phyloP scores from a whole-genome alignment of 2,329 filamentous ascomycete species.

The Epichloe typhina region DNA sequence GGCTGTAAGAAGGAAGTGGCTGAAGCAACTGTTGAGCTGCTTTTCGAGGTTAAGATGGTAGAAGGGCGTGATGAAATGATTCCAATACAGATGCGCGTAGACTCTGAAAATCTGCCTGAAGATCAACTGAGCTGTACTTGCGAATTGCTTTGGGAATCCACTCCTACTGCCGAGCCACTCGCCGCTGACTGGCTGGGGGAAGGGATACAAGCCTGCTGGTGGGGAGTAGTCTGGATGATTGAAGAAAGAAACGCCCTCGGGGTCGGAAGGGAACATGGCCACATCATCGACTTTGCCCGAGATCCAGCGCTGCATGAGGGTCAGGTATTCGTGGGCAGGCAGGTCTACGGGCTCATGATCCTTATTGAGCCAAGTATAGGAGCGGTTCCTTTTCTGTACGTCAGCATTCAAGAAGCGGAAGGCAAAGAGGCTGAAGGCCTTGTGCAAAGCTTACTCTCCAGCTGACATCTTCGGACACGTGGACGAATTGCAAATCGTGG shows the following conservation, averaged over 20 bases:
- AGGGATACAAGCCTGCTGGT: conserved; percentile 30
- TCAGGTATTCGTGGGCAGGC: conserved; percentile 79
- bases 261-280: conserved; percentile 73
- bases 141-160: conserved; percentile 75
- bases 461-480: conserved; percentile 89
- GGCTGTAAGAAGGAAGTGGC: conserved; percentile 64
- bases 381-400: conserved; percentile 56
- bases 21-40: conserved; percentile 70
- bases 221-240: conserved; percentile 38
- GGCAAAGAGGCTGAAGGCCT: not conserved
- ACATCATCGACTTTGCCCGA: conserved; percentile 80
- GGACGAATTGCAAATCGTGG: conserved; percentile 68
- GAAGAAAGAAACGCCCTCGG: conserved; percentile 47
- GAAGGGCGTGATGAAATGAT: conserved; percentile 71
- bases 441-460: conserved; percentile 45
- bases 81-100: conserved; percentile 91
- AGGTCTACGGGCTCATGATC: conserved; percentile 67
- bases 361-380: conserved; percentile 83
- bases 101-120: conserved; percentile 95
- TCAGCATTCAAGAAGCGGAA: not conserved
- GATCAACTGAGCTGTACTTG: conserved; percentile 73
- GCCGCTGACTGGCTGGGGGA: conserved; percentile 38
- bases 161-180: conserved; percentile 78
- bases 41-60: conserved; percentile 64
- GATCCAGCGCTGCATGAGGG: conserved; percentile 88